These are phyloP conservation scores for Trifolium subterraneum DNA, from an alignment of 306 rosid species.

Conservation along the genomic window DNA sequence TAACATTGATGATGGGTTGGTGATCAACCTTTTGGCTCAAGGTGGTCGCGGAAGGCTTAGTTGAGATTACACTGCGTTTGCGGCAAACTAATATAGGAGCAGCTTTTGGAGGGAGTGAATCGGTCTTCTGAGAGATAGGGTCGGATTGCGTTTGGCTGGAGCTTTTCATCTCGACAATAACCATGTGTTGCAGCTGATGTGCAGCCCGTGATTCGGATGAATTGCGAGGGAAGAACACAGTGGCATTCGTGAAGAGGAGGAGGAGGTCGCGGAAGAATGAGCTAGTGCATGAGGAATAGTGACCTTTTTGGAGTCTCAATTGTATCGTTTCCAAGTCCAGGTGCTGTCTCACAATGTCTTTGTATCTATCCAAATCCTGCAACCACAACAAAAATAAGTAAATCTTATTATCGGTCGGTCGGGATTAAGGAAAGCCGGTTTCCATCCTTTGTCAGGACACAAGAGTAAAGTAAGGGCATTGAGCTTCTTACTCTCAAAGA, in stretches of 20 bases:
- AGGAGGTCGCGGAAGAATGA: conserved; percentile 70
- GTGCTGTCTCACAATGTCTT: conserved; percentile 59
- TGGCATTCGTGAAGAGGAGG: conserved; percentile 66
- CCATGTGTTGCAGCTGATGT: conserved; percentile 50
- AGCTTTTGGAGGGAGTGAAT: conserved; percentile 50
- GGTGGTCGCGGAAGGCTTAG: conserved; percentile 54
- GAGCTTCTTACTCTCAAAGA: no score
- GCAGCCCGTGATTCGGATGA: conserved; percentile 58
- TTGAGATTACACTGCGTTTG: conserved; percentile 61
- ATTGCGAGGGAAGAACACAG: conserved; percentile 60
- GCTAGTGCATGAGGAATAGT: conserved; percentile 50
- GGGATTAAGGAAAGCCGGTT: no score
- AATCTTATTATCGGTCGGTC: no score
- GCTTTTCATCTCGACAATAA: conserved; percentile 51
- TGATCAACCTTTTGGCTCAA: conserved; percentile 54
- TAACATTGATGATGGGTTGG: conserved; percentile 46
- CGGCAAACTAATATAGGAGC: conserved; percentile 82
- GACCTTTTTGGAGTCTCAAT: conserved; percentile 55
- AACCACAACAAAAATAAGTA: conserved; percentile 17
- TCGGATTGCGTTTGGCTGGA: conserved; percentile 37
- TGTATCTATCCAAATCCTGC: conserved; percentile 68
- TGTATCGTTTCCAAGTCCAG: conserved; percentile 67
- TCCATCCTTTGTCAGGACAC: no score
- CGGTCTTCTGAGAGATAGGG: conserved; percentile 43
- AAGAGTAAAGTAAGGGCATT: no score